A percentile compares a stretch with the other conserved stretches of the same genome.
Conservation (phyloP, 805 yeast species). For the Pichia pseudocactophila region DNA sequence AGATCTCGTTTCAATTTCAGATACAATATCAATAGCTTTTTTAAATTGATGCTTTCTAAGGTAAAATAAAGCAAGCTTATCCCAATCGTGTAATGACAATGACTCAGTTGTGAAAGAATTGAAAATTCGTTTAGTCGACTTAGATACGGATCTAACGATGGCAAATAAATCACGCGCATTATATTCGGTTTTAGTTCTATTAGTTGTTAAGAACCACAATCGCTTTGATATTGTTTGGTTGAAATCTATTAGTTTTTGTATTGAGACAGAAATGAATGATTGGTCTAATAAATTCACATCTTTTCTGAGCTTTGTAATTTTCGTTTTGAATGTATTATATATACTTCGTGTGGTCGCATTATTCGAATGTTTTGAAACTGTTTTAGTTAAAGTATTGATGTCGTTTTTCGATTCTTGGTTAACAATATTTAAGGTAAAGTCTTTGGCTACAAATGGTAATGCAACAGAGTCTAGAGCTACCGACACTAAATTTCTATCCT, state of each 20-base stretch:
- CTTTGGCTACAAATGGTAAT: no score
- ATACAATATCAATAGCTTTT: conserved; percentile 17
- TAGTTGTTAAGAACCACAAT: conserved; percentile 2
- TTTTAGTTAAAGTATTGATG: background rate
- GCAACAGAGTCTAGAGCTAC: no score
- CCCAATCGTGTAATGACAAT: conserved; percentile 18
- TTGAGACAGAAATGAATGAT: conserved; percentile 5
- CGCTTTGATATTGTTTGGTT: conserved; percentile 3
- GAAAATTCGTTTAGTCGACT: conserved; percentile 3
- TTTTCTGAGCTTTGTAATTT: background rate
- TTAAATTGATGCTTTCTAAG: conserved; percentile 11
- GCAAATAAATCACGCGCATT: background rate
- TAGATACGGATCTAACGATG: background rate
- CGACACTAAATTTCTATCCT: no score
- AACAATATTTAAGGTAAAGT: no score
- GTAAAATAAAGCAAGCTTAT: conserved; percentile 18
- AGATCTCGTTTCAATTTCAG: conserved; percentile 15
- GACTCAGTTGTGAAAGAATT: background rate
- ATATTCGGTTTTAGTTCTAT: background rate
- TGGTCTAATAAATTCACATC: background rate
- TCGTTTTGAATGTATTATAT: conserved; percentile 3
- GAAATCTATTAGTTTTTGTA: conserved; percentile 3
- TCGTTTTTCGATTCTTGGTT: no score
- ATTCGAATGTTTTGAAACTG: background rate
- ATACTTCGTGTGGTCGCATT: conserved; percentile 3